These are phyloP conservation scores for Lodderomyces beijingensis DNA, from an alignment of 1,139 yeast genomes.

Conservation along the genomic window DNA sequence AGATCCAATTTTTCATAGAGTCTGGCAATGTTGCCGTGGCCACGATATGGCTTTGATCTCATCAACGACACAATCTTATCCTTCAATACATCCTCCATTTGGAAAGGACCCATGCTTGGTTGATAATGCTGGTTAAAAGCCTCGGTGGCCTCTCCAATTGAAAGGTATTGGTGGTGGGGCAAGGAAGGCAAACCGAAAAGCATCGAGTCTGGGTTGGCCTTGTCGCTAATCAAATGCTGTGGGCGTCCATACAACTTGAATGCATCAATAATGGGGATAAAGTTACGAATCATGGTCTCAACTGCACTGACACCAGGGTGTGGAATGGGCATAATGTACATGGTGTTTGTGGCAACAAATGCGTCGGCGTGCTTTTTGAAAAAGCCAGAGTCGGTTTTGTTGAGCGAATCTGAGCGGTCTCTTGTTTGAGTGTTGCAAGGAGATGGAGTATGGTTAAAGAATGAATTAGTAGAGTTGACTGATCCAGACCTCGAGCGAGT, in stretches of 20 bases:
- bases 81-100: slow-evolving; percentile 10
- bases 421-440: slow-evolving; percentile 5
- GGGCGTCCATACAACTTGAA: slow-evolving; percentile 57
- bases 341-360: slow-evolving; percentile 34
- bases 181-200: slow-evolving; percentile 55
- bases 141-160: slow-evolving; percentile 33
- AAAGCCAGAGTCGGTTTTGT: slow-evolving; percentile 15
- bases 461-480: slow-evolving; percentile 21
- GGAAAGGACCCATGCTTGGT: slow-evolving; percentile 28
- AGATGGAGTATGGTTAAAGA: slow-evolving; percentile 24
- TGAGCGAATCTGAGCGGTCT: slow-evolving; percentile 10
- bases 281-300: slow-evolving; percentile 54
- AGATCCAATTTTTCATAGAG: slow-evolving; percentile 28
- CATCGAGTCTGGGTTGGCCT: slow-evolving; percentile 40
- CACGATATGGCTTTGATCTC: slow-evolving; percentile 18
- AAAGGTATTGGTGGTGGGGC: slow-evolving; percentile 50
- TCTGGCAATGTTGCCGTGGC: slow-evolving; percentile 29
- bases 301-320: slow-evolving; percentile 56
- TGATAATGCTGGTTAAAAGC: slow-evolving; percentile 21
- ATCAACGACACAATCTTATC: slow-evolving; percentile 13
- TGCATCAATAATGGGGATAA: slow-evolving; percentile 50
- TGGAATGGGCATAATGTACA: slow-evolving; percentile 48
- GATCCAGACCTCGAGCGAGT: slow-evolving; percentile 22
- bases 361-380: slow-evolving; percentile 25
- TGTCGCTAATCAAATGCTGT: slow-evolving; percentile 42